phyloP scores from a whole-genome alignment of 2,329 filamentous ascomycete species.

The Penicillium nordicum region DNA sequence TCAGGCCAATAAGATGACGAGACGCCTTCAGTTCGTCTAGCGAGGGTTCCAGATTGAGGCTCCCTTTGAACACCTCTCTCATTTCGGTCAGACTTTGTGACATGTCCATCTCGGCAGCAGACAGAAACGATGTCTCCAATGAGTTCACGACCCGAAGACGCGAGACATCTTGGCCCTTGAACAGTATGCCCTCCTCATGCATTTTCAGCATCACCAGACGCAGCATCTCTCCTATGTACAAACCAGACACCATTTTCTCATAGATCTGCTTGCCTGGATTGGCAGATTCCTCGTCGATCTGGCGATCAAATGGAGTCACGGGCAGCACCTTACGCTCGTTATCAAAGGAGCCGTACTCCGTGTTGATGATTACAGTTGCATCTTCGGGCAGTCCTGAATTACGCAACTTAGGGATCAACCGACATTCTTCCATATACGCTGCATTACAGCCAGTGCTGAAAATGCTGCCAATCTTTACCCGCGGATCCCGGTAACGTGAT shows the following conservation, averaged over 20 bases:
- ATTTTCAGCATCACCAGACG: constrained; percentile 79
- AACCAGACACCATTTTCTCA: constrained; percentile 92
- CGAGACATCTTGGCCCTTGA: constrained; percentile 74
- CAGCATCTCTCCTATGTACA: constrained; percentile 91
- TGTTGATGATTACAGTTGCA: constrained; percentile 84
- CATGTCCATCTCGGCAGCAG: constrained; percentile 84
- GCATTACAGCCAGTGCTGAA: constrained; percentile 95
- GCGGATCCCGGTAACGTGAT: constrained; percentile 80
- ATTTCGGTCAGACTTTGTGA: constrained; percentile 89
- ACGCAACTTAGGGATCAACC: constrained; percentile 79
- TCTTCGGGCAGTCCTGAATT: constrained; percentile 73
- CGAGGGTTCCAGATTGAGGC: constrained; percentile 66
- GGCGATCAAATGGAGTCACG: constrained; percentile 54
- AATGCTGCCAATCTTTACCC: constrained; percentile 88
- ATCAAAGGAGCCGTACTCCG: constrained; percentile 90
- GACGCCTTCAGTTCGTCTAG: constrained; percentile 79
- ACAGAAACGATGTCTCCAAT: constrained; percentile 86
- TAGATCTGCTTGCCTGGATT: constrained; percentile 91
- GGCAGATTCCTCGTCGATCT: constrained; percentile 80
- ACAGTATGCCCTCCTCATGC: constrained; percentile 72
- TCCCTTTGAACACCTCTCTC: constrained; percentile 69
- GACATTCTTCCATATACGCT: constrained; percentile 86
- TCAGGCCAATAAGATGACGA: constrained; percentile 84
- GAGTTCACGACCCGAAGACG: constrained; percentile 76
- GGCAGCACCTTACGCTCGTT: constrained; percentile 79